phyloP scores from a whole-genome alignment of 2,329 filamentous ascomycete species.

The Cryoendolithus antarcticus region DNA sequence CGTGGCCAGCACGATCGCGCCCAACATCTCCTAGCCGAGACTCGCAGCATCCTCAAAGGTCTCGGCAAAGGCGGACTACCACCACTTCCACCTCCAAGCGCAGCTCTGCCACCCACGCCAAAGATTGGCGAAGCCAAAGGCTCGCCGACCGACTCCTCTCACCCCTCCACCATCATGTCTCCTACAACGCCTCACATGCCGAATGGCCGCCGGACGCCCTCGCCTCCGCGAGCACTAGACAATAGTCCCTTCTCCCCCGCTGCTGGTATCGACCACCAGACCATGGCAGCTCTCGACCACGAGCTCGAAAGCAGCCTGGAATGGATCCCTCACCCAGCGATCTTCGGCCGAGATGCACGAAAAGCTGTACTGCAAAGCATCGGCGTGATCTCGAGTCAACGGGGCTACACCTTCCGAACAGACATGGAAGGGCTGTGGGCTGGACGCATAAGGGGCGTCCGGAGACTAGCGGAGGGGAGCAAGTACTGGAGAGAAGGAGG shows the following conservation, averaged over 20 bases:
- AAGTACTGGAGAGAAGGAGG: constrained; percentile 82
- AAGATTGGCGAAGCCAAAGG: constrained; percentile 7
- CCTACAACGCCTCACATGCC: too few relatives aligned
- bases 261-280: constrained; percentile 69
- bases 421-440: constrained; percentile 86
- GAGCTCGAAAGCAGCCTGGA: constrained; percentile 85
- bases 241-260: constrained; percentile 42
- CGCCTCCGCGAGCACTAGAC: constrained; percentile 24
- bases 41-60: constrained; percentile 86
- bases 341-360: constrained; percentile 84
- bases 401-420: constrained; percentile 86
- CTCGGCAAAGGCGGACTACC: constrained; percentile 90
- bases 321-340: constrained; percentile 94
- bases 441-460: constrained; percentile 66
- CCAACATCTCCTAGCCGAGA: constrained; percentile 84
- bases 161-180: constrained; percentile 5
- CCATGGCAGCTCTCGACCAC: constrained; percentile 75
- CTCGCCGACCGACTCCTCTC: constrained; percentile 12
- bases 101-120: constrained; percentile 26
- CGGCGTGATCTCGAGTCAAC: constrained; percentile 87
- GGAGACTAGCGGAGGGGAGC: constrained; percentile 67
- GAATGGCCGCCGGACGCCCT: constrained; percentile 23
- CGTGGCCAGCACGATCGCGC: constrained; percentile 88
- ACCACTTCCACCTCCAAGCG: constrained; percentile 54
- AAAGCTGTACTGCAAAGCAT: constrained; percentile 96